Conservation (phyloP, 176 grass and related monocot species). For the barley (Hordeum vulgare) region DNA sequence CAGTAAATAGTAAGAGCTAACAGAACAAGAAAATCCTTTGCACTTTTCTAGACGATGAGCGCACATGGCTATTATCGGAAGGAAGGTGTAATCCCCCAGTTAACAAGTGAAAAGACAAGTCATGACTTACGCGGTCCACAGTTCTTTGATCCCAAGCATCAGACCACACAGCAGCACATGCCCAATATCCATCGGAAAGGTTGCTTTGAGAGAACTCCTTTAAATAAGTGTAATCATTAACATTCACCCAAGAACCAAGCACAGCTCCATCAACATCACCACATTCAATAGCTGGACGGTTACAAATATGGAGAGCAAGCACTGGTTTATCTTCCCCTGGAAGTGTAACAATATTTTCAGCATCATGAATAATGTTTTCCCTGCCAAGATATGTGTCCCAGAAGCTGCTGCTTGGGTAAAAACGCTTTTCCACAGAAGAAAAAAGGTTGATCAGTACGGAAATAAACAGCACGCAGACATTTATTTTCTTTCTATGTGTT, state of each 20-base stretch:
- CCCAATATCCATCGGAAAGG: slow-evolving; percentile 65
- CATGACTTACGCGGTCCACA: slow-evolving; percentile 81
- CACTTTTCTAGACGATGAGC: slow-evolving; percentile 21
- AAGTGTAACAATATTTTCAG: slow-evolving; percentile 39
- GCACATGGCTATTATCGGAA: slow-evolving; percentile 10
- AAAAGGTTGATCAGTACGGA: slow-evolving; percentile 32
- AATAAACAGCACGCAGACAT: neutral
- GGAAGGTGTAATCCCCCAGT: slow-evolving; percentile 6
- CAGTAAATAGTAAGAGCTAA: neutral
- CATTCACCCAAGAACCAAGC: slow-evolving; percentile 71
- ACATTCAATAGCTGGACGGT: slow-evolving; percentile 44
- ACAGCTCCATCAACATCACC: slow-evolving; percentile 89
- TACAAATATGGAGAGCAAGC: slow-evolving; percentile 43
- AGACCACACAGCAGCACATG: slow-evolving; percentile 87
- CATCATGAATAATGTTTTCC: slow-evolving; percentile 39
- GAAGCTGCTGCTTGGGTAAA: slow-evolving; percentile 87
- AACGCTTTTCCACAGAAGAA: slow-evolving; percentile 50
- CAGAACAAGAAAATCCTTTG: neutral
- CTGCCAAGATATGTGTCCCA: slow-evolving; percentile 67
- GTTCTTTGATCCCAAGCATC: slow-evolving; percentile 84
- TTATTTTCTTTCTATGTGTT: neutral
- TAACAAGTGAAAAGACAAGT: slow-evolving; percentile 21
- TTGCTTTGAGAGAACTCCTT: slow-evolving; percentile 40
- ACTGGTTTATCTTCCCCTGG: slow-evolving; percentile 49
- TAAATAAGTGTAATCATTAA: slow-evolving; percentile 33